phyloP scores from a whole-genome alignment of 768 basidiomycete species.

The Leccinum arenicola region DNA sequence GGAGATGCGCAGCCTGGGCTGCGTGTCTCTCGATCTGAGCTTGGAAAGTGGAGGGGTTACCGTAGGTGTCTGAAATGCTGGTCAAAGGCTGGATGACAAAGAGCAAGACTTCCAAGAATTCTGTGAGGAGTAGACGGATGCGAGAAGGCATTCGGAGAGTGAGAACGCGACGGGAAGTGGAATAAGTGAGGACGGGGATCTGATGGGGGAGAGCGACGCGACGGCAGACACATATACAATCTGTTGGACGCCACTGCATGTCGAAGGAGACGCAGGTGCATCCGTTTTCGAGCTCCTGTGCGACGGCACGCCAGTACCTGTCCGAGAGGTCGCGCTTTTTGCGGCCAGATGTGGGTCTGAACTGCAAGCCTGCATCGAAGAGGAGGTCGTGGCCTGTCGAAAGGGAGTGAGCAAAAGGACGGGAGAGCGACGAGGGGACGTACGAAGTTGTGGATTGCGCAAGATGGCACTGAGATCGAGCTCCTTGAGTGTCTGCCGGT shows the following conservation, averaged over 20 bases:
- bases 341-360: conserved; percentile 71
- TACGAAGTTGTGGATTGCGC: conserved; percentile 88
- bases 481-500: conserved; percentile 78
- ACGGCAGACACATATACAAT: conserved; percentile 55
- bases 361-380: conserved; percentile 83
- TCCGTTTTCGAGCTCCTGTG: conserved; percentile 71
- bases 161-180: conserved; percentile 42
- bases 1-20: conserved; percentile 64
- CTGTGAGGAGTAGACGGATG: conserved; percentile 63
- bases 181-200: conserved; percentile 43
- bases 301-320: conserved; percentile 82
- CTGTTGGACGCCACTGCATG: conserved; percentile 49
- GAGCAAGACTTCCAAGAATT: conserved; percentile 78
- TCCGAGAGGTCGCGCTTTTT: conserved; percentile 72
- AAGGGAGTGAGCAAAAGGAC: conserved; percentile 1
- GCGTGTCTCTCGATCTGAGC: conserved; percentile 60
- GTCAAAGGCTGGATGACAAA: conserved; percentile 81
- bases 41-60: conserved; percentile 56
- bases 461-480: conserved; percentile 84
- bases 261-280: conserved; percentile 86
- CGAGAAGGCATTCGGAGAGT: conserved; percentile 73
- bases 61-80: conserved; percentile 56
- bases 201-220: conserved; percentile 40
- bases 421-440: conserved; percentile 33
- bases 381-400: conserved; percentile 79